These are phyloP conservation scores for Leccinum subgranulosum DNA, from an alignment of 768 basidiomycete species.

Conservation along the genomic window DNA sequence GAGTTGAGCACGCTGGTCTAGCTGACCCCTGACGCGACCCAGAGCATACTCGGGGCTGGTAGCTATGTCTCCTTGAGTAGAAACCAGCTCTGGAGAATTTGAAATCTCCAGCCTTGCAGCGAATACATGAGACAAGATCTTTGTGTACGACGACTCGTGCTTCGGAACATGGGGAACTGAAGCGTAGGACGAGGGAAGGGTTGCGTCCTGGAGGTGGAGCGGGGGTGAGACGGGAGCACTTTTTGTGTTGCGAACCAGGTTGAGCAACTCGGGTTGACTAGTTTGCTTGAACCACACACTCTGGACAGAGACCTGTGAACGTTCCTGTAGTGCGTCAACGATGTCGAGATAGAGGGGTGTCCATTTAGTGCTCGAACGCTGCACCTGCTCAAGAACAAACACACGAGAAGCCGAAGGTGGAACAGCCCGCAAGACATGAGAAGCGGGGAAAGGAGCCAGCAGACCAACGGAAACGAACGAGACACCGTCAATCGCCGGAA, in stretches of 20 bases:
- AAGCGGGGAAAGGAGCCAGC: slow-evolving; percentile 62
- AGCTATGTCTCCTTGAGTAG: slow-evolving; percentile 66
- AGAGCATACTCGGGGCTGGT: slow-evolving; percentile 95
- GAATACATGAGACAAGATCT: slow-evolving; percentile 81
- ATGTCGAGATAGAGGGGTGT: slow-evolving; percentile 84
- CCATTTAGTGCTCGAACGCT: slow-evolving; percentile 79
- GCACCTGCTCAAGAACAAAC: slow-evolving; percentile 79
- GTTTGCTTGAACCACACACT: slow-evolving; percentile 56
- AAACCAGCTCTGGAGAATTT: slow-evolving; percentile 76
- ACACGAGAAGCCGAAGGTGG: slow-evolving; percentile 63
- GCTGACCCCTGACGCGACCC: slow-evolving; percentile 81
- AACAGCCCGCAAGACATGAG: slow-evolving; percentile 54
- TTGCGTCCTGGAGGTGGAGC: slow-evolving; percentile 46
- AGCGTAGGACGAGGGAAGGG: slow-evolving; percentile 23
- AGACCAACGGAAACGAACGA: slow-evolving; percentile 64
- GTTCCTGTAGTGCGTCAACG: slow-evolving; percentile 65
- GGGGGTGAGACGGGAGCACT: slow-evolving; percentile 38
- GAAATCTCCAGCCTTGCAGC: slow-evolving; percentile 74
- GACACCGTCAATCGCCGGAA: slow-evolving; percentile 51
- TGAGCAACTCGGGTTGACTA: slow-evolving; percentile 43
- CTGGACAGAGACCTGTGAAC: slow-evolving; percentile 52
- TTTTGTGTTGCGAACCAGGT: slow-evolving; percentile 46
- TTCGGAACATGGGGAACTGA: slow-evolving; percentile 70
- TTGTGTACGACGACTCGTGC: slow-evolving; percentile 90
- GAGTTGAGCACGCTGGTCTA: slow-evolving; percentile 73